Evolutionary conservation across 2,329 filamentous ascomycete species (phyloP).

Genomic region (Monosporascus sp.): DNA sequence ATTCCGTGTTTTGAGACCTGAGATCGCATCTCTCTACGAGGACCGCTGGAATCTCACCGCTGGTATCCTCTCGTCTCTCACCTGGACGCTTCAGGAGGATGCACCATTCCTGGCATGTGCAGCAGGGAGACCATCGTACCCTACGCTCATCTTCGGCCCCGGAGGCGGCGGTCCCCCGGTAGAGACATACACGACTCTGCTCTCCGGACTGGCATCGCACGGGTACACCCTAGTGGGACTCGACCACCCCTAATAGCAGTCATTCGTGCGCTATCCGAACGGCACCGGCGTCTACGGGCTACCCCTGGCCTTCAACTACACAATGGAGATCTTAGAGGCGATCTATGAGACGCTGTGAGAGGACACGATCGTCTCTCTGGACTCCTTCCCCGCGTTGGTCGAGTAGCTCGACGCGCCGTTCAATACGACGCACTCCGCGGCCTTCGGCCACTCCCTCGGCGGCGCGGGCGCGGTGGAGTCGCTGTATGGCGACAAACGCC

Average conservation of each 20-base stretch:
- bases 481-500: constrained; percentile 4
- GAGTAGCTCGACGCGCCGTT: constrained; percentile 9
- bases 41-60: neutral
- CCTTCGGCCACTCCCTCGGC: constrained; percentile 18
- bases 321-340: neutral
- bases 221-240: constrained; percentile 22
- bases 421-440: constrained; percentile 10
- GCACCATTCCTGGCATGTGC: neutral
- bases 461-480: constrained; percentile 15
- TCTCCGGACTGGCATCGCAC: constrained; percentile 15
- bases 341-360: constrained; percentile 14
- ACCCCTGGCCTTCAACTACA: constrained; percentile 3
- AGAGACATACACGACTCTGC: constrained; percentile 14
- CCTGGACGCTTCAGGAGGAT: neutral
- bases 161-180: constrained; percentile 13
- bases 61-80: constrained; percentile 1
- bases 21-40: constrained; percentile 3
- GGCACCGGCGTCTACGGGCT: constrained; percentile 20
- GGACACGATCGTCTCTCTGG: constrained; percentile 15
- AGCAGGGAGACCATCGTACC: constrained; percentile 1
- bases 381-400: constrained; percentile 10
- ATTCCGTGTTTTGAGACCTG: constrained; percentile 2
- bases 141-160: constrained; percentile 16
- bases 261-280: constrained; percentile 22
- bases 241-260: constrained; percentile 24